Conservation (phyloP, 129 eudicot species). For the Helianthus annuus region HanXRQr2.0-SUNRISE NC_035443.2:47379477-47379976, state of each 20-base stretch:
- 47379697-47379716: conserved; percentile 78
- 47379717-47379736: conserved; percentile 54
- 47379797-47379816: neutral
- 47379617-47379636: conserved; percentile 62
- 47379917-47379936: too few species aligned
- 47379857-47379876: too few species aligned
- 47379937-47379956: too few species aligned
- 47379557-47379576: neutral
- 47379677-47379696: conserved; percentile 75
- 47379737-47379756: conserved; percentile 55
- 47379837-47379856: too few species aligned
- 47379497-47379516: too few species aligned
- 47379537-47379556: too few species aligned
- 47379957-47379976: too few species aligned
- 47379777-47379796: neutral
- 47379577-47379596: neutral
- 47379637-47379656: conserved; percentile 64
- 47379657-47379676: conserved; percentile 61
- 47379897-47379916: too few species aligned
- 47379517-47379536: too few species aligned
- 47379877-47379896: too few species aligned
- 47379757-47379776: conserved; percentile 6
- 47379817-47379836: neutral
- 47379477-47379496: too few species aligned
- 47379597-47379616: neutral